A percentile compares a stretch with the other conserved stretches of the same genome.
Evolutionary conservation across 2,329 filamentous ascomycete genomes (phyloP).

Genomic region (Aureobasidium sp.): DNA sequence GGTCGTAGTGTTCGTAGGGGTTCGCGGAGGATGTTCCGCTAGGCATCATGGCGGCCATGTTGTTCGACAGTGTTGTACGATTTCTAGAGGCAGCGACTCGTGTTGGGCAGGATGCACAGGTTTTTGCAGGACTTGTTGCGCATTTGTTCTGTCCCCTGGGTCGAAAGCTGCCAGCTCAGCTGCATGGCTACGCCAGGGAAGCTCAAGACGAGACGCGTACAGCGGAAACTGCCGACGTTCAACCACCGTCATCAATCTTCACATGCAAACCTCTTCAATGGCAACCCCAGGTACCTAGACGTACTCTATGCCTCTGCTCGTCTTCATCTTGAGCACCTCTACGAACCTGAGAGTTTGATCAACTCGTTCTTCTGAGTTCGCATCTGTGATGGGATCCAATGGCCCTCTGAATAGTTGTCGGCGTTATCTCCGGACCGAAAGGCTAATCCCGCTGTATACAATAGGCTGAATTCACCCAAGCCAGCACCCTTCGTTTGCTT

Average conservation of each 20-base stretch:
- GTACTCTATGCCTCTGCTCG: neutral
- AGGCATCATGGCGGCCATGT: slow-evolving; percentile 39
- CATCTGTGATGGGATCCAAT: neutral
- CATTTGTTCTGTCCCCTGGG: neutral
- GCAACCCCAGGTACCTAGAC: too few species aligned
- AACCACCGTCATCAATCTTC: neutral
- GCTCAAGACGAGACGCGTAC: neutral
- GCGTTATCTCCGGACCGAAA: neutral
- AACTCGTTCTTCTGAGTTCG: neutral
- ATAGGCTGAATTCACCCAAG: neutral
- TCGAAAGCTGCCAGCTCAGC: slow-evolving; percentile 6
- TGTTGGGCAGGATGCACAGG: neutral
- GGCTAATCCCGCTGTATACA: neutral
- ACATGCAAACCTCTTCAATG: neutral
- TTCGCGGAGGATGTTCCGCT: slow-evolving; percentile 27
- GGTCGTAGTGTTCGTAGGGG: slow-evolving; percentile 35
- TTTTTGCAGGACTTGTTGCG: neutral
- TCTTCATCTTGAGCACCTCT: neutral
- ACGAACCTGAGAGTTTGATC: too few species aligned
- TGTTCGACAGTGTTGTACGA: neutral
- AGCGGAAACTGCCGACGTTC: neutral
- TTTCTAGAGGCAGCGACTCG: neutral
- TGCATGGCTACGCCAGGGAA: neutral
- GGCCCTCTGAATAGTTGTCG: neutral
- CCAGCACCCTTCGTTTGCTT: neutral